Base-by-base conservation (phyloP, 2,329 filamentous ascomycete genomes). In the Botrytis squamosa region DNA sequence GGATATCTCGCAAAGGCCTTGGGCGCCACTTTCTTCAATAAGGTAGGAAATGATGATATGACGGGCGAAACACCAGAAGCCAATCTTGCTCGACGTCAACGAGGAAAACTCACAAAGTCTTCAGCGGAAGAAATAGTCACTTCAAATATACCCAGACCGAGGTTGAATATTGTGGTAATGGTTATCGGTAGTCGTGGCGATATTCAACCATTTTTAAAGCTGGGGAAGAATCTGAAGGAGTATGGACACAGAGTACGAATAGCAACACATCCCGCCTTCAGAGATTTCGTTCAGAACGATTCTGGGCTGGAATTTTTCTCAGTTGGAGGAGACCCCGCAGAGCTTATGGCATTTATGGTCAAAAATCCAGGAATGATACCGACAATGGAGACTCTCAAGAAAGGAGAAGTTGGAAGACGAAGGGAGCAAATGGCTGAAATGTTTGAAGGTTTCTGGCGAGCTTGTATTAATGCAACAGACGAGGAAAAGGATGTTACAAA, bases 321-420 rank as follows among this genome's bases (percentile, higher is more conserved):
- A 2, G 88, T 95, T 2, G 93, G 93, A 1, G 93, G 93, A 2
- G 90, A 95, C 77, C 93, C 93, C 2, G 89, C 91, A 0, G 92
- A 95, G 81, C 84, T 96, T 1, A 95, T 95, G 93, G 91, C 92
- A 0, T 95, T 94, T 81, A 95, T 96, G 93, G 80, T 25, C 90
- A 95, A 80, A 93, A 95, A 95, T 78, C 92, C 89, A 0, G 92
- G 92, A 6, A 85, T 95, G 81, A 92, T 96, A 3, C 93, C 93
- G 0, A 91, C 87, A 1, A 83, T 95, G 38, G 89, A 93, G 75
- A 91, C 91, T 0, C 88, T 95, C 72, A 90, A 89, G 75, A 88
- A 90, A 2, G 93, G 93, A 5, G 93, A 95, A 77, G 90, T 95
- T 74, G 88, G 90, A 0, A 85, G 86, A 38, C 85, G 92, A 44